Evolutionary conservation across 2,329 filamentous ascomycete genomes (phyloP).

Genomic region (Elsinoe perseae): DNA sequence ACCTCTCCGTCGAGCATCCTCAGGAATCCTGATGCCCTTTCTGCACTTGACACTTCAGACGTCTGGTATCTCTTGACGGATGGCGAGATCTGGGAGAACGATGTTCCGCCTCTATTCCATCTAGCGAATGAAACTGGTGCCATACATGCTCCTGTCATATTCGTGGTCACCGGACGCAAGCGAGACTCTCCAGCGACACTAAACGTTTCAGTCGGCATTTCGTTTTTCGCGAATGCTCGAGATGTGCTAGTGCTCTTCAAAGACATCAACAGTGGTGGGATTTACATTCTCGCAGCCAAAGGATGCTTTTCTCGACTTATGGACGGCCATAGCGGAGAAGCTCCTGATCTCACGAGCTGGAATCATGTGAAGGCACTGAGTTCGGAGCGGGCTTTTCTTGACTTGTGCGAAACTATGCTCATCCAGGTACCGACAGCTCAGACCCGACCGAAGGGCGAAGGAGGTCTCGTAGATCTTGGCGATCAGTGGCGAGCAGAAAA

Average conservation of each 20-base stretch:
- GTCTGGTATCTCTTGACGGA: neutral
- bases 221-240: conserved; percentile 2
- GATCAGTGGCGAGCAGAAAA: neutral
- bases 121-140: neutral
- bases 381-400: neutral
- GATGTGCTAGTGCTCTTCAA: neutral
- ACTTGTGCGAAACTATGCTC: neutral
- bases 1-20: neutral
- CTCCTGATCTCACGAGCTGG: neutral
- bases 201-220: conserved; percentile 3
- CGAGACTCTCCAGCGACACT: neutral
- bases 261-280: neutral
- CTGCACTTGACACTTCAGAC: neutral
- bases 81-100: neutral
- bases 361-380: neutral
- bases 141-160: neutral
- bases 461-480: neutral
- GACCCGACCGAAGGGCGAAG: neutral
- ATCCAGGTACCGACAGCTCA: neutral
- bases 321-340: neutral
- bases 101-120: neutral
- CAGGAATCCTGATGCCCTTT: neutral
- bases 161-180: neutral
- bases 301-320: neutral
- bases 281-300: neutral